phyloP scores from a whole-genome alignment of 768 basidiomycete genomes.

The Mycena epipterygia region DNA sequence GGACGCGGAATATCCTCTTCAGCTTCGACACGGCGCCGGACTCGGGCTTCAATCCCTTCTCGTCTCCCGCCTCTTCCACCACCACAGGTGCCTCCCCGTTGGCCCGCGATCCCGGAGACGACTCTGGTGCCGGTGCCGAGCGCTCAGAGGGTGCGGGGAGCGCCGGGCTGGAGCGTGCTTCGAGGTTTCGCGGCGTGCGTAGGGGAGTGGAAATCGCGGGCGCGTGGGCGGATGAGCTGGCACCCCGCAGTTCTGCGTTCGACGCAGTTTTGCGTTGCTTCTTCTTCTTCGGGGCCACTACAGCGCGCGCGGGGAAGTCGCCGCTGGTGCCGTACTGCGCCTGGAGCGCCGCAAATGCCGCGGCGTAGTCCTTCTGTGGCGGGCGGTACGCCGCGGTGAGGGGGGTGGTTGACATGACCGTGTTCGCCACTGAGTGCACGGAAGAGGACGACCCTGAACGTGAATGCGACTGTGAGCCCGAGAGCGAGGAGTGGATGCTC shows the following conservation, averaged over 20 bases:
- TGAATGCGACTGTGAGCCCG: slow-evolving; percentile 37
- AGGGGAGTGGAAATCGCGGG: too few relatives aligned
- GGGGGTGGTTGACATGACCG: slow-evolving; percentile 39
- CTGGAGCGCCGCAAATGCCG: slow-evolving; percentile 52
- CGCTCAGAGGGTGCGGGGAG: background rate
- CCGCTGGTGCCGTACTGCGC: slow-evolving; percentile 52
- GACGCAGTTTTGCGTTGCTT: slow-evolving; percentile 14
- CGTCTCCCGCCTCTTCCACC: background rate
- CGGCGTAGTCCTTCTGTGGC: slow-evolving; percentile 53
- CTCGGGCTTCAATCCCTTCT: background rate
- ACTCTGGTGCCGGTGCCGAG: background rate
- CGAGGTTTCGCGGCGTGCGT: background rate
- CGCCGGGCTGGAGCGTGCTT: background rate
- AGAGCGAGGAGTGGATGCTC: slow-evolving; percentile 15
- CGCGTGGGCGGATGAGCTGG: background rate
- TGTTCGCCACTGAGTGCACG: slow-evolving; percentile 27
- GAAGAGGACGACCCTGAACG: slow-evolving; percentile 20
- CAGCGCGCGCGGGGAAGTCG: slow-evolving; percentile 46
- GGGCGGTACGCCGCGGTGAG: slow-evolving; percentile 31
- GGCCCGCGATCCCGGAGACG: background rate
- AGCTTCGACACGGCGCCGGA: slow-evolving; percentile 9
- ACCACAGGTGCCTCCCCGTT: background rate
- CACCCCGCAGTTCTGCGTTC: background rate
- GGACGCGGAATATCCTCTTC: slow-evolving; percentile 6
- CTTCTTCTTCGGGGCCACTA: slow-evolving; percentile 29